These are phyloP conservation scores for Limonium bicolor DNA, from an alignment of 148 eudicot species.

Conservation along the genomic window DNA sequence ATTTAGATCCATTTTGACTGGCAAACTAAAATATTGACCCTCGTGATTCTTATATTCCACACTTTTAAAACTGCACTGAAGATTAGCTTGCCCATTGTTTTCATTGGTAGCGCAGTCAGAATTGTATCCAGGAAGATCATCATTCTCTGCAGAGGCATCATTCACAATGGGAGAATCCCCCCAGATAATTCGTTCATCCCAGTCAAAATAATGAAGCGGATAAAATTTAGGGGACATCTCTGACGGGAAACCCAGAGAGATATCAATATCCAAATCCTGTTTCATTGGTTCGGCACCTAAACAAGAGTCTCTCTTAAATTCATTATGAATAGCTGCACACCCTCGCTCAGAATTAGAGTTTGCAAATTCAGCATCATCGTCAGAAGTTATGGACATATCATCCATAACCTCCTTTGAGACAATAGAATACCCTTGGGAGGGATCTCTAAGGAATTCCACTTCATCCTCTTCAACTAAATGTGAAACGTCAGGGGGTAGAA, in stretches of 20 bases:
- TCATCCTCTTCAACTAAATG: conserved; percentile 75
- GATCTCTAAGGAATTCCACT: conserved; percentile 43
- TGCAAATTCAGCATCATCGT: conserved; percentile 22
- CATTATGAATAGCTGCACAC: conserved; percentile 11
- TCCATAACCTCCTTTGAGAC: conserved; percentile 17
- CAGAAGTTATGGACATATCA: conserved; percentile 16
- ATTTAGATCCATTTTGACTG: too few species aligned
- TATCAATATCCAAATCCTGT: conserved; percentile 15
- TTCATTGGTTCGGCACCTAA: conserved; percentile 55
- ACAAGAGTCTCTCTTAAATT: conserved; percentile 40
- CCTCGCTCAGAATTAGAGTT: conserved; percentile 14
- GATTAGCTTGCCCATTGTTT: conserved; percentile 11
- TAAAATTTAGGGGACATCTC: conserved; percentile 29
- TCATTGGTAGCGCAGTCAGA: conserved; percentile 23
- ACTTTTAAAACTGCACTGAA: conserved; percentile 7
- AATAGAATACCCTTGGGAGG: conserved; percentile 26
- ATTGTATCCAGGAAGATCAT: conserved; percentile 61
- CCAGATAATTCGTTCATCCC: conserved; percentile 91
- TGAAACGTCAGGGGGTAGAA: conserved; percentile 32
- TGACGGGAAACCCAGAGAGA: conserved; percentile 24
- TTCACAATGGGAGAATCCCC: conserved; percentile 43
- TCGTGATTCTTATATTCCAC: conserved; percentile 19
- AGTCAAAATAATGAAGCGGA: conserved; percentile 82
- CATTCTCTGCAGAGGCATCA: conserved; percentile 42
- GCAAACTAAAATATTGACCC: too few species aligned